Evolutionary conservation across 2,329 filamentous ascomycete species (phyloP).

Genomic region (Raffaelea ambrosiae): DNA sequence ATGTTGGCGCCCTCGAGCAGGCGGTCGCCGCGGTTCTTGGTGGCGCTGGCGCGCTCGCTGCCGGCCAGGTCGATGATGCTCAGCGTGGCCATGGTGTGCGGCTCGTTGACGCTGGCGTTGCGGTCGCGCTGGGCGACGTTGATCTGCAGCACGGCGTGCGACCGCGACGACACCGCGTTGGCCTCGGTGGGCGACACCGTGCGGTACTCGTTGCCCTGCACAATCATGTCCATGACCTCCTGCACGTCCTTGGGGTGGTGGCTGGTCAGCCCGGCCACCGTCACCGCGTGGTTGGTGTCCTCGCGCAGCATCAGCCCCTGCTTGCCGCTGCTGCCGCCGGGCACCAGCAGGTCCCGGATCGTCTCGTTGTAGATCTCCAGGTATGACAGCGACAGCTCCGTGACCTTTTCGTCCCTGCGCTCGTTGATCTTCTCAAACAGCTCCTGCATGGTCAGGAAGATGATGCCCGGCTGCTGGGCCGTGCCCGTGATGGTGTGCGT

Average conservation of each 20-base stretch:
- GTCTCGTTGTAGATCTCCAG: conserved; percentile 99
- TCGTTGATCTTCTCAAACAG: conserved; percentile 95
- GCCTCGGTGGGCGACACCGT: conserved; percentile 96
- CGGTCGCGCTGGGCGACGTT: conserved; percentile 92
- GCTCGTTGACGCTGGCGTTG: conserved; percentile 85
- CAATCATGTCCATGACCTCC: conserved; percentile 99
- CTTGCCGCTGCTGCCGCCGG: conserved; percentile 70
- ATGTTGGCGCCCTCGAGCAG: conserved; percentile 95
- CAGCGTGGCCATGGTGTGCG: conserved; percentile 94
- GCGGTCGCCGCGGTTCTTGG: conserved; percentile 89
- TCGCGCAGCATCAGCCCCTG: conserved; percentile 85
- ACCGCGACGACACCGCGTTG: conserved; percentile 94
- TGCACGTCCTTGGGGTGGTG: conserved; percentile 86
- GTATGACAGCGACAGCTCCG: conserved; percentile 87
- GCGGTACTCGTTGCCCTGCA: conserved; percentile 85
- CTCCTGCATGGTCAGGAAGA: conserved; percentile 98
- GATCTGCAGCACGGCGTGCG: conserved; percentile 94
- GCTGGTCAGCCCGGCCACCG: conserved; percentile 82
- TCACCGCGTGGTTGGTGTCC: conserved; percentile 87
- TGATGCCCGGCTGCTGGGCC: conserved; percentile 86
- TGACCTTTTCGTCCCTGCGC: conserved; percentile 73
- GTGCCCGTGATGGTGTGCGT: conserved; percentile 97
- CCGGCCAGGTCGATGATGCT: conserved; percentile 97
- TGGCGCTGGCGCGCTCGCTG: conserved; percentile 90
- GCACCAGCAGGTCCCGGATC: conserved; percentile 88